Evolutionary conservation across 202 grass and related monocot genomes (phyloP).

Genomic region (Hordeum pubiflorum): DNA sequence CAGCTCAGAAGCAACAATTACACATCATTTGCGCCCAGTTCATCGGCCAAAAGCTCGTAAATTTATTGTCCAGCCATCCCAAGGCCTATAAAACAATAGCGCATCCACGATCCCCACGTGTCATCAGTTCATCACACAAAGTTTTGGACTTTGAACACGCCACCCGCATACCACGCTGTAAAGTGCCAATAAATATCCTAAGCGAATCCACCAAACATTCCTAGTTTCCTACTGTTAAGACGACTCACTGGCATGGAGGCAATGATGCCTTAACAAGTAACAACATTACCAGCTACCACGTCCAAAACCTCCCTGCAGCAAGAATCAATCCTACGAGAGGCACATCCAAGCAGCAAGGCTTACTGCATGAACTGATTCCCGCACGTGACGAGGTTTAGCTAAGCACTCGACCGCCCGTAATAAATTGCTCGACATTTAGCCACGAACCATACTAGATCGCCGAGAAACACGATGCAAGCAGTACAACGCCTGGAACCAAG

Average conservation of each 20-base stretch:
- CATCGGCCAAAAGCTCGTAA: slow-evolving; percentile 9
- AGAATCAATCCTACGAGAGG: neutral
- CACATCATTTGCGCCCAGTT: neutral
- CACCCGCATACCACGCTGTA: neutral
- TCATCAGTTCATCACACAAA: neutral
- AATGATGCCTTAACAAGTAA: neutral
- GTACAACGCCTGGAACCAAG: neutral
- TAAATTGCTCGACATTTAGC: neutral
- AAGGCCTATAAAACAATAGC: neutral
- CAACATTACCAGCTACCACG: neutral
- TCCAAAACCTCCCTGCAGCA: neutral
- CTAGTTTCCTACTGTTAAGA: neutral
- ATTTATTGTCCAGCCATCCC: neutral
- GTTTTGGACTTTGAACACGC: neutral
- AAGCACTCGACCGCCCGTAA: neutral
- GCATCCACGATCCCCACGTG: neutral
- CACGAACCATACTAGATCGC: neutral
- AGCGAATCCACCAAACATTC: neutral
- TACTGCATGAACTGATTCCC: neutral
- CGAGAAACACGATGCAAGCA: neutral
- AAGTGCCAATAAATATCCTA: neutral
- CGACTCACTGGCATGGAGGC: neutral
- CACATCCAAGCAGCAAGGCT: neutral
- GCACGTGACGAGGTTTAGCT: neutral
- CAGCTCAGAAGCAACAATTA: neutral